Evolutionary conservation across 2,329 filamentous ascomycete genomes (phyloP), one percentile per base, ranked within the genome.

Genomic region (Exserohilum turcica): DNA sequence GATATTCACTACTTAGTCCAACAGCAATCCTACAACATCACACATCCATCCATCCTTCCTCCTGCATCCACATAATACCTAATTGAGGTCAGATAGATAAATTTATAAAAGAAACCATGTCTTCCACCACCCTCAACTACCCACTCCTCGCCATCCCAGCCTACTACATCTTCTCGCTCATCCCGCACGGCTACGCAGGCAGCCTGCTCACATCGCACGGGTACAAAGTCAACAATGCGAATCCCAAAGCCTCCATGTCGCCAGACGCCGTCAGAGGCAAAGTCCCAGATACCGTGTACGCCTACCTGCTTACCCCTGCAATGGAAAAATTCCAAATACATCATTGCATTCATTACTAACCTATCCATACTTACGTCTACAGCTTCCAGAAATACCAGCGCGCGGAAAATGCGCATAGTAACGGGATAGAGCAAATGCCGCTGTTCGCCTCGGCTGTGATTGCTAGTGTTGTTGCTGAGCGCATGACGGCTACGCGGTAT

Each of bases 331-430:
- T n/a, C n/a, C n/a, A n/a, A n/a, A n/a, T n/a, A n/a, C n/a, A n/a
- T n/a, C n/a, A n/a, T n/a, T n/a, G n/a, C n/a, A n/a, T n/a, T n/a
- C n/a, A 10, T 15, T 24, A 31, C 24, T 3, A 0, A 15, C 1
- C 2, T n/a, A n/a, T n/a, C n/a, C n/a, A n/a, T n/a, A n/a, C n/a
- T n/a, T 8, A 24, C 16, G 8, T 12, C 15, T 15, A 29, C 40
- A 60, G 60, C 6, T 67, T 64, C 46, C 47, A 60, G 33, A 66
- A 65, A 38, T 68, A 63, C 56, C 65, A 68, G 44, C 65, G 66
- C 24, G 65, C 66, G 9, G 65, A 69, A 36, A 63, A 58, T 43
- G 64, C 65, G 1, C 65, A 68, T 13, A 56, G 52, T 21, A 69
- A 69, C 48, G 66, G 60, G 27, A 15, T 59, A 3, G 66, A 69